Percentiles rank a stretch among this genome's conserved stretches.
phyloP scores from a whole-genome alignment of 768 basidiomycete species.

The Crucibulum laeve region DNA sequence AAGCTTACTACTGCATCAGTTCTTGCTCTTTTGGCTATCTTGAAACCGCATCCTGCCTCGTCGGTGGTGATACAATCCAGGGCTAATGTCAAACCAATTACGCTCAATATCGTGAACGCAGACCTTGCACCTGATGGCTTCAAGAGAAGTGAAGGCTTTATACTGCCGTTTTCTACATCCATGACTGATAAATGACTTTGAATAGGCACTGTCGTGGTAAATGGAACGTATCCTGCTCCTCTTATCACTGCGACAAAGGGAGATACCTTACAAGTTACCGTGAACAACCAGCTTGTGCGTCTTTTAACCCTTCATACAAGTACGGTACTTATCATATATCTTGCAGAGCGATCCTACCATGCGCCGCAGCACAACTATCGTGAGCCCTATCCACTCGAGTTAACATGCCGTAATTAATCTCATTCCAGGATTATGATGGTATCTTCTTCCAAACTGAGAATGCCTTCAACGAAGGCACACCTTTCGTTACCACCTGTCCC shows the following conservation, averaged over 20 bases:
- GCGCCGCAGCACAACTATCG: constrained; percentile 23
- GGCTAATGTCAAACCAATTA: constrained; percentile 13
- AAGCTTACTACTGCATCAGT: constrained; percentile 14
- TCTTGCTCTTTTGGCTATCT: constrained; percentile 14
- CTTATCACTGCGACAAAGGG: constrained; percentile 39
- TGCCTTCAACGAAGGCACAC: constrained; percentile 26
- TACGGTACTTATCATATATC: neutral
- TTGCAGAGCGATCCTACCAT: constrained; percentile 23
- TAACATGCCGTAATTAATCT: neutral
- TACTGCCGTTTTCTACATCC: neutral
- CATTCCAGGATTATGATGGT: constrained; percentile 21
- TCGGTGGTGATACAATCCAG: constrained; percentile 4
- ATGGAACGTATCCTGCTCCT: constrained; percentile 39
- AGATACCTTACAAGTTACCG: constrained; percentile 35
- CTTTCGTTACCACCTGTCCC: constrained; percentile 42
- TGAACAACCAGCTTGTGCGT: constrained; percentile 37
- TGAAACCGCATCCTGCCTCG: constrained; percentile 8
- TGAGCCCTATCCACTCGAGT: constrained; percentile 7
- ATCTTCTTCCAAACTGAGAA: constrained; percentile 18
- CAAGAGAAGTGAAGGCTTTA: constrained; percentile 15
- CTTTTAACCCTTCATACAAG: neutral
- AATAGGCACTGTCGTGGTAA: constrained; percentile 16
- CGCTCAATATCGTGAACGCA: constrained; percentile 34
- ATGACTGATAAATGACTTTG: neutral
- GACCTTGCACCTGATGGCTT: constrained; percentile 41